Conservation (phyloP, 192 early-diverging fungal genomes). For the Umbelopsis sp. region DNA sequence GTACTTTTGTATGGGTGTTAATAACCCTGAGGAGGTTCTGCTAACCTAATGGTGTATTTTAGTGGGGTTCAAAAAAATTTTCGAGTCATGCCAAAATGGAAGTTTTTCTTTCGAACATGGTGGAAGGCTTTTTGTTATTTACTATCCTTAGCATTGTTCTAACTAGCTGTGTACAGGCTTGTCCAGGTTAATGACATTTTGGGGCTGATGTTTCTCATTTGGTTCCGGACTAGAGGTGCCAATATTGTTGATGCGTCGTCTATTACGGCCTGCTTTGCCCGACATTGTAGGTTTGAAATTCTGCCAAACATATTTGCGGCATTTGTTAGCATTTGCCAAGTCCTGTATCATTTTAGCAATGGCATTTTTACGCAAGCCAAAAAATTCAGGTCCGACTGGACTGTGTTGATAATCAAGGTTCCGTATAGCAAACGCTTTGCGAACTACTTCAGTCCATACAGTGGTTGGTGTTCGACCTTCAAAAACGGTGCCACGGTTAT, state of each 20-base stretch:
- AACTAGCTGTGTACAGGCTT: not conserved
- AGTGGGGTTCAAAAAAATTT: not conserved
- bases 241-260: slow-evolving; percentile 9
- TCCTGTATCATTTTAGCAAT: slow-evolving; percentile 91
- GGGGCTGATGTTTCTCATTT: not conserved
- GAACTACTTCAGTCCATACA: slow-evolving; percentile 83
- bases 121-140: too few relatives aligned
- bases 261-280: slow-evolving; percentile 8
- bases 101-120: too few relatives aligned
- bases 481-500: slow-evolving; percentile 65
- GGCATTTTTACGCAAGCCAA: slow-evolving; percentile 87
- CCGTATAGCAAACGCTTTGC: slow-evolving; percentile 77
- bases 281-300: slow-evolving; percentile 53
- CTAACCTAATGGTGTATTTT: too few relatives aligned
- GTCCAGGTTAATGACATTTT: not conserved
- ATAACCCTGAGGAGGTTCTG: too few relatives aligned
- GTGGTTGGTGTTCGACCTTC: slow-evolving; percentile 79
- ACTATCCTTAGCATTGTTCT: not conserved
- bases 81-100: not conserved
- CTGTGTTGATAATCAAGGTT: slow-evolving; percentile 80
- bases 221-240: slow-evolving; percentile 1
- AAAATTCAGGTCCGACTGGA: slow-evolving; percentile 89
- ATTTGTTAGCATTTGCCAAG: slow-evolving; percentile 73
- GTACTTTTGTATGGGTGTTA: too few relatives aligned
- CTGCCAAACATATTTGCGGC: slow-evolving; percentile 74